Percentiles rank a stretch among this genome's conserved stretches.
phyloP scores from a whole-genome alignment of 176 grass and related monocot genomes.

The Poa pratensis region DNA sequence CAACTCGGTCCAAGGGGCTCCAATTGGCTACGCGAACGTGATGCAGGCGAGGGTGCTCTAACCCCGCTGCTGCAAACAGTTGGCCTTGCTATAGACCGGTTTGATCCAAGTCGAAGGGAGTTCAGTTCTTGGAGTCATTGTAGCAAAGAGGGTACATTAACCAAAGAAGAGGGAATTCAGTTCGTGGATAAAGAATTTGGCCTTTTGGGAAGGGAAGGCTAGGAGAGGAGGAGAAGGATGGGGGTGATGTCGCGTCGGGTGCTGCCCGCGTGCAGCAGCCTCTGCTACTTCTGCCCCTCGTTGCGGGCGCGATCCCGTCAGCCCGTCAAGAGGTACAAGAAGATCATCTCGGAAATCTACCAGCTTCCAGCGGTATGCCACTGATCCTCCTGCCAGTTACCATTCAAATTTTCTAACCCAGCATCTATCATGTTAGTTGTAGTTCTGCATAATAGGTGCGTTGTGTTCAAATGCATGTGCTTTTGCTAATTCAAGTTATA shows the following conservation, averaged over 20 bases:
- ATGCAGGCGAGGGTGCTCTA: neutral
- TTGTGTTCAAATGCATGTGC: too few relatives aligned
- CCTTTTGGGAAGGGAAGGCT: slow-evolving; percentile 1
- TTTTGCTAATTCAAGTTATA: too few relatives aligned
- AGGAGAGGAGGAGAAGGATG: too few relatives aligned
- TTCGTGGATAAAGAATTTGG: neutral
- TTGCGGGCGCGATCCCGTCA: slow-evolving; percentile 52
- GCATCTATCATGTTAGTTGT: too few relatives aligned
- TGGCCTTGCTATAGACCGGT: neutral
- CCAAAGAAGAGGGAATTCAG: too few relatives aligned
- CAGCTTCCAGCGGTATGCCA: too few relatives aligned
- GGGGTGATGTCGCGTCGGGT: slow-evolving; percentile 89
- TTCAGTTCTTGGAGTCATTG: slow-evolving; percentile 35
- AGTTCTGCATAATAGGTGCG: too few relatives aligned
- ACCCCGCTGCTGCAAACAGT: neutral
- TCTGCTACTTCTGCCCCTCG: slow-evolving; percentile 91
- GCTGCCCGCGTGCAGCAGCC: slow-evolving; percentile 79
- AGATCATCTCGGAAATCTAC: too few relatives aligned
- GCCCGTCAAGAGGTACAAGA: too few relatives aligned
- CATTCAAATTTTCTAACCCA: too few relatives aligned
- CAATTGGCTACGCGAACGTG: slow-evolving; percentile 22
- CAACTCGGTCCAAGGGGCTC: neutral
- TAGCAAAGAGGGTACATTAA: too few relatives aligned
- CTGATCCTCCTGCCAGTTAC: too few relatives aligned
- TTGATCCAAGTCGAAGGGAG: neutral